Percentiles rank a stretch among this genome's conserved stretches.
Conservation (phyloP, 345 rosid species). For the Eutrema japonicum region DNA sequence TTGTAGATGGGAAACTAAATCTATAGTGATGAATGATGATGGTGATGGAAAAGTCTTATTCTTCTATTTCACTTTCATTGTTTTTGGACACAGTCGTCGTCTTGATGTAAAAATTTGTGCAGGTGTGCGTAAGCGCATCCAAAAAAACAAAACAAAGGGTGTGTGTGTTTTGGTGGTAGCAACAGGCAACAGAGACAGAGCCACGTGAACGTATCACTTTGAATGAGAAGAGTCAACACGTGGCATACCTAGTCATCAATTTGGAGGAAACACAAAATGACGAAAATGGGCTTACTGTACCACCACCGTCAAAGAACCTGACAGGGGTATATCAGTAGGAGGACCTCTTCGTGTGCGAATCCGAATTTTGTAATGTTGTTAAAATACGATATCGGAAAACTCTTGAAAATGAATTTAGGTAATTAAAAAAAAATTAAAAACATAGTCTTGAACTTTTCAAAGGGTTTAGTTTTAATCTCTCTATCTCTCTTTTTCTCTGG, state of each 20-base stretch:
- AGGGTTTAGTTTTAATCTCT: slow-evolving; percentile 42
- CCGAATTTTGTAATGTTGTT: slow-evolving; percentile 18
- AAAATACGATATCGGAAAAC: slow-evolving; percentile 17
- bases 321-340: slow-evolving; percentile 1
- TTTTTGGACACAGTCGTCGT: slow-evolving; percentile 21
- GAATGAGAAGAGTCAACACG: slow-evolving; percentile 41
- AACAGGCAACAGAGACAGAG: slow-evolving; percentile 41
- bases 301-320: not conserved
- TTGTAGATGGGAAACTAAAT: slow-evolving; percentile 39
- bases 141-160: not conserved
- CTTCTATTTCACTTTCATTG: slow-evolving; percentile 35
- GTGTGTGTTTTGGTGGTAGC: slow-evolving; percentile 35
- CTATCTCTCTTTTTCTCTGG: slow-evolving; percentile 39
- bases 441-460: slow-evolving; percentile 48
- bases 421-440: slow-evolving; percentile 21
- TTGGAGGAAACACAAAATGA: not conserved
- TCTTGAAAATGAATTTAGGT: slow-evolving; percentile 6
- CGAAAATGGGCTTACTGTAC: not conserved
- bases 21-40: not conserved
- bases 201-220: slow-evolving; percentile 49
- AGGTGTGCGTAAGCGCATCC: slow-evolving; percentile 10
- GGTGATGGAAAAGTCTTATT: slow-evolving; percentile 32
- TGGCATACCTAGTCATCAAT: slow-evolving; percentile 45
- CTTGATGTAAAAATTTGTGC: not conserved
- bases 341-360: slow-evolving; percentile 43